Base-by-base conservation (phyloP, 305 asterid species). In the Ajuga reptans region DNA sequence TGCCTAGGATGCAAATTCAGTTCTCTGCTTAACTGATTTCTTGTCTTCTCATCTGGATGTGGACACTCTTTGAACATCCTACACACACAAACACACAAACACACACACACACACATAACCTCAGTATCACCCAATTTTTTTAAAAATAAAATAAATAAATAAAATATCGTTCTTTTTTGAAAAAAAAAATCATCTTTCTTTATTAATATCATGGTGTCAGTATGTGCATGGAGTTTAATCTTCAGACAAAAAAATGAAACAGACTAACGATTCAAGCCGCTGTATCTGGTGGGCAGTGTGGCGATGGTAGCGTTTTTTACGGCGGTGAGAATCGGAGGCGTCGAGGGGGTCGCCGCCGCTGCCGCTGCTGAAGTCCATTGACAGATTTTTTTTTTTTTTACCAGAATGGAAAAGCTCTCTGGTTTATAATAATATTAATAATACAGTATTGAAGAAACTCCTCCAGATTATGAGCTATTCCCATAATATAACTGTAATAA, bases 41-140 rank as follows among this genome's bases (percentile, higher is more conserved):
- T 87, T 6, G 89, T 83, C 82, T 91, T 94, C 82, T 94, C 99
- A 57, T 94, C 99, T 5, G 99, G 99, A 65, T 94, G 99, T 1
- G 96, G 95, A 65, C 89, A 89, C 29, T 89, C 97, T 77, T 84
- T 87, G 72, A 89, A 94, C 78, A 82, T 78, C 50, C 99, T 94
- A 42, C 46, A 65, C 17, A 68, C 14, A 57, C 60, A 60, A 7
- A 75, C 34, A 29, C 17, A 72, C 12, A 45, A n/a, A n/a, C n/a
- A n/a, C 41, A 64, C 24, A 53, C 11, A 65, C 54, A 62, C 62
- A 65, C 39, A 50, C 4, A 62, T 0, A 61, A 64, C 54, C 67
- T 63, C 64, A 74, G 41, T 10, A 18, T 46, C 56, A 37, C 61
- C 59, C 6, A 60, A 9, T 5, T 36, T 36, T 36, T 36, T 36